Evolutionary conservation across 108 stramenopile genomes (phyloP), one percentile per base, ranked within the genome.

Genomic region (Skeletonema menzelii): DNA sequence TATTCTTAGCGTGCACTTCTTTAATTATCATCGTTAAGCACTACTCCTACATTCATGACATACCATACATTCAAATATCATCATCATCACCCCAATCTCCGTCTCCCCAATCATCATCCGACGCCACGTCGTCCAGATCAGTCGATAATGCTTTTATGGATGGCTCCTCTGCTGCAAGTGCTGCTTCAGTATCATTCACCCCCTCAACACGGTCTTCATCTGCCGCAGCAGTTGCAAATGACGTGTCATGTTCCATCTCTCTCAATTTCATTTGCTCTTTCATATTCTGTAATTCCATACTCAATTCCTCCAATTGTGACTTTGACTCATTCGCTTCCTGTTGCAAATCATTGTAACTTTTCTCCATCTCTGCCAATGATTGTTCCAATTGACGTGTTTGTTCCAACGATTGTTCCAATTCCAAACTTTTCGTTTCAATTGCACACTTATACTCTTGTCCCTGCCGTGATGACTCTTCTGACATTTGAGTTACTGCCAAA

Each of bases 91-190:
- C 67, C 67, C 56, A 69, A 37, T 53, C 67, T 22, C 56, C 67
- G 38, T 69, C 67, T 40, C 67, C 67, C 67, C 67, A 69, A 17
- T 69, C 67, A 38, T 69, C 67, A 58, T 69, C 35, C 44, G 58
- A 24, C 56, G 38, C 24, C 28, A 37, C 10, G 37, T 57, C 56
- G 20, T 12, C 19, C 12, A 38, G n/a, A 35, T 13, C 31, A 37
- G 17, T 14, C 26, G 34, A 24, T 44, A 24, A 22, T 69, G 53
- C 35, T 6, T 58, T 32, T 4, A 56, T 22, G 4, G 30, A 6
- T 31, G 34, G 4, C n/a, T 34, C 13, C 19, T 56, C 37, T 15
- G 14, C 24, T 34, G 22, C 37, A 47, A 64, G 3, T 15, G 22
- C 27, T 8, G 38, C 38, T 44, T 19, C 42, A 27, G 38, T 10